Conservation (phyloP, 2,329 filamentous ascomycete genomes). For the Fusarium lateritium region DNA sequence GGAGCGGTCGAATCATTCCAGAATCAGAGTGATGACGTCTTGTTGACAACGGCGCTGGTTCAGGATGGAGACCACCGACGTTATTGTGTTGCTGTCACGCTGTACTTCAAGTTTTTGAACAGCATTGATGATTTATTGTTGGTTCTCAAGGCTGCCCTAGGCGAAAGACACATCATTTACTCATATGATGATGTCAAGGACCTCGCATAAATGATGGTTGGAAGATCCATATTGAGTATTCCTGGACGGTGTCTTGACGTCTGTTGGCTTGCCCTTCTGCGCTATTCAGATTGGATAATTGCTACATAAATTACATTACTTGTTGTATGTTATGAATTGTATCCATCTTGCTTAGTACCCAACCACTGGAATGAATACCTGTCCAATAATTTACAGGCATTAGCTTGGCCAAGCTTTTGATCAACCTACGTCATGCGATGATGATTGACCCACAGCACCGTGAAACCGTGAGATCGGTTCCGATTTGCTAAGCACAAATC, state of each 20-base stretch:
- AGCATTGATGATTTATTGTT: constrained; percentile 62
- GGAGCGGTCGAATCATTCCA: constrained; percentile 52
- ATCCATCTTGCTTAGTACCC: no score
- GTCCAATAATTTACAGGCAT: no score
- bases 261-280: not conserved
- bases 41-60: constrained; percentile 54
- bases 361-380: no score
- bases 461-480: no score
- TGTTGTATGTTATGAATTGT: no score
- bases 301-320: no score
- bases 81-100: constrained; percentile 62
- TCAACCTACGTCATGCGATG: no score
- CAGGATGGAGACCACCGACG: constrained; percentile 60
- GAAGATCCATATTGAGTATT: not conserved
- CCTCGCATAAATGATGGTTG: not conserved
- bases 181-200: constrained; percentile 44
- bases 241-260: not conserved
- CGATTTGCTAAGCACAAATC: no score
- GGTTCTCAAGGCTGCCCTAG: constrained; percentile 60
- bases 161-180: constrained; percentile 58
- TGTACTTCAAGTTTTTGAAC: constrained; percentile 61
- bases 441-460: no score
- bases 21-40: constrained; percentile 37
- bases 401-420: no score
- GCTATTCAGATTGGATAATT: no score